phyloP scores from a whole-genome alignment of 768 basidiomycete species.

The Suillus bovinus region DNA sequence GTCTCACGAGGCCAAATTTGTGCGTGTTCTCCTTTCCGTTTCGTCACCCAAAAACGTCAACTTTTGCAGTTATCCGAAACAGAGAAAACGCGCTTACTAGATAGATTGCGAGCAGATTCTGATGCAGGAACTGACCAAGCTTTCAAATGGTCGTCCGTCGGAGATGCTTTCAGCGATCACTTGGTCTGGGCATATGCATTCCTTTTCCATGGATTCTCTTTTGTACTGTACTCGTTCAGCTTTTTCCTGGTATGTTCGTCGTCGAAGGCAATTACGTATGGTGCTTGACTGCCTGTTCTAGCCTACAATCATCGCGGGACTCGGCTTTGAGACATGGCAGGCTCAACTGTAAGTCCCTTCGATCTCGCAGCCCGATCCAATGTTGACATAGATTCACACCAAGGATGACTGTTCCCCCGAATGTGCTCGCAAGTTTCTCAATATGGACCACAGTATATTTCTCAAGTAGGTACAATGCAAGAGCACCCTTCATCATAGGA shows the following conservation, averaged over 20 bases:
- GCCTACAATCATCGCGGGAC: slow-evolving; percentile 59
- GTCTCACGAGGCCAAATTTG: slow-evolving; percentile 58
- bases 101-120: slow-evolving; percentile 51
- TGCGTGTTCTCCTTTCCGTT: slow-evolving; percentile 28
- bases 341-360: slow-evolving; percentile 49
- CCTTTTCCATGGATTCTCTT: slow-evolving; percentile 63
- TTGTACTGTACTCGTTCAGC: slow-evolving; percentile 57
- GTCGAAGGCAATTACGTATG: not conserved
- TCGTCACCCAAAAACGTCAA: slow-evolving; percentile 1
- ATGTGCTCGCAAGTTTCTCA: slow-evolving; percentile 48
- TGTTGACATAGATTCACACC: not conserved
- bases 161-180: slow-evolving; percentile 56
- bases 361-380: not conserved
- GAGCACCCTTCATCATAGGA: slow-evolving; percentile 56
- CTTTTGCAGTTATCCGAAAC: slow-evolving; percentile 46
- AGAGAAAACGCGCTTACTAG: slow-evolving; percentile 51
- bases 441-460: slow-evolving; percentile 53
- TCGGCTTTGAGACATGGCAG: slow-evolving; percentile 61
- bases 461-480: slow-evolving; percentile 44
- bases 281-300: slow-evolving; percentile 18
- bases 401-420: slow-evolving; percentile 63
- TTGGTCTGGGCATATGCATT: slow-evolving; percentile 61
- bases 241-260: slow-evolving; percentile 50
- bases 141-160: slow-evolving; percentile 59
- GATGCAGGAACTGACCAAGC: slow-evolving; percentile 54